phyloP scores from a whole-genome alignment of 164 flowering plant species.

The Kingdonia uniflora region DNA sequence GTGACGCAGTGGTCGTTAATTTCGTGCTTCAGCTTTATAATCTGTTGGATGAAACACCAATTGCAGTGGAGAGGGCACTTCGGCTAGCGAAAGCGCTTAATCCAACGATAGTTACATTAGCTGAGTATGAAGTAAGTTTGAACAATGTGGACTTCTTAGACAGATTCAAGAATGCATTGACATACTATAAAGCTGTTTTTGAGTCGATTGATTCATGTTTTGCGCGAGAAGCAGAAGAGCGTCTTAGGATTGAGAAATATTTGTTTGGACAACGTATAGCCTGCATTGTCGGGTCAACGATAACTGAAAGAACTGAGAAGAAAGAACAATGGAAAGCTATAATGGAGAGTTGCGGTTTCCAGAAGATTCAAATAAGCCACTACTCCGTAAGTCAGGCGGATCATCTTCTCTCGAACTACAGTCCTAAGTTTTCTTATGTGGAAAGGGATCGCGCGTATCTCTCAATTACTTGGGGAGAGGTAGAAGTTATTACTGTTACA shows the following conservation, averaged over 20 bases:
- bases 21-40: slow-evolving; percentile 80
- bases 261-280: not conserved
- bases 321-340: not conserved
- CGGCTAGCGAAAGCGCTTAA: slow-evolving; percentile 48
- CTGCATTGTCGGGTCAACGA: not conserved
- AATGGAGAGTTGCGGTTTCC: not conserved
- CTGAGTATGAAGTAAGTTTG: slow-evolving; percentile 66
- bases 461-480: not conserved
- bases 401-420: not conserved
- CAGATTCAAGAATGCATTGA: slow-evolving; percentile 53
- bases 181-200: slow-evolving; percentile 60
- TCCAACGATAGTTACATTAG: slow-evolving; percentile 62
- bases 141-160: slow-evolving; percentile 35
- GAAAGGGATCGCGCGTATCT: not conserved
- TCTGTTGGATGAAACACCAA: slow-evolving; percentile 43
- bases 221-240: not conserved
- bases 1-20: slow-evolving; percentile 62
- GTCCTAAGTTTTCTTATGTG: not conserved
- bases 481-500: not conserved
- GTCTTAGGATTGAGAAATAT: not conserved
- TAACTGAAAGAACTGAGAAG: not conserved
- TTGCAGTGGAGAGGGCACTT: slow-evolving; percentile 37
- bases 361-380: too few species aligned
- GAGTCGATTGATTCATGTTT: not conserved
- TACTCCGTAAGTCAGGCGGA: not conserved